Conservation (phyloP, 441 rosid species). For the Macaranga tanarius region DNA sequence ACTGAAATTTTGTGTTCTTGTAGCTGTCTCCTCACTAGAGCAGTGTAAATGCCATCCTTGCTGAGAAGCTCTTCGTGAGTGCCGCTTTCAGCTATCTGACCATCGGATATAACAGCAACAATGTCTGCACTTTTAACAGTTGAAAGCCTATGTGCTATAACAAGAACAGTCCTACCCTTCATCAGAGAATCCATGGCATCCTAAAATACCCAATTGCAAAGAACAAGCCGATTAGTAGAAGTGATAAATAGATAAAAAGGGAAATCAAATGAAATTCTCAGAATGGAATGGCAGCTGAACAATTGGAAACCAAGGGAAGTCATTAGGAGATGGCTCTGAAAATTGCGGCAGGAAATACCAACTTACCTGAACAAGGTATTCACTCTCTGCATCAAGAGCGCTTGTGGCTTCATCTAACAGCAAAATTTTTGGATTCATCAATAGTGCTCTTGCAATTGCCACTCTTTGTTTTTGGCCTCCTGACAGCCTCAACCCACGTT, state of each 20-base stretch:
- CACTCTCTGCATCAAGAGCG: conserved; percentile 93
- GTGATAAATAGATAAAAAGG: neutral
- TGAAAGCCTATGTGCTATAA: conserved; percentile 86
- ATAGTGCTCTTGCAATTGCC: conserved; percentile 86
- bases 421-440: conserved; percentile 82
- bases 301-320: neutral
- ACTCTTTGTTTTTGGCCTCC: conserved; percentile 95
- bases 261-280: neutral
- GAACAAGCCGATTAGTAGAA: neutral
- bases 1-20: conserved; percentile 44
- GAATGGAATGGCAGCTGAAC: neutral
- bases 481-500: conserved; percentile 83
- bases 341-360: neutral
- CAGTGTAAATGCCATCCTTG: conserved; percentile 63
- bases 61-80: conserved; percentile 70
- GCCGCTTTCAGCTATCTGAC: conserved; percentile 79
- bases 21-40: conserved; percentile 78
- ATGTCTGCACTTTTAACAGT: conserved; percentile 76
- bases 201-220: conserved; percentile 22
- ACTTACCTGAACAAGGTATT: conserved; percentile 84
- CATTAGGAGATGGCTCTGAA: neutral
- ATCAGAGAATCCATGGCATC: conserved; percentile 90
- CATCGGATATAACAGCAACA: conserved; percentile 85
- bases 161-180: conserved; percentile 89
- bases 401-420: conserved; percentile 95